Conservation (phyloP, 2,329 filamentous ascomycete genomes). For the Dothistroma septosporum region DNA sequence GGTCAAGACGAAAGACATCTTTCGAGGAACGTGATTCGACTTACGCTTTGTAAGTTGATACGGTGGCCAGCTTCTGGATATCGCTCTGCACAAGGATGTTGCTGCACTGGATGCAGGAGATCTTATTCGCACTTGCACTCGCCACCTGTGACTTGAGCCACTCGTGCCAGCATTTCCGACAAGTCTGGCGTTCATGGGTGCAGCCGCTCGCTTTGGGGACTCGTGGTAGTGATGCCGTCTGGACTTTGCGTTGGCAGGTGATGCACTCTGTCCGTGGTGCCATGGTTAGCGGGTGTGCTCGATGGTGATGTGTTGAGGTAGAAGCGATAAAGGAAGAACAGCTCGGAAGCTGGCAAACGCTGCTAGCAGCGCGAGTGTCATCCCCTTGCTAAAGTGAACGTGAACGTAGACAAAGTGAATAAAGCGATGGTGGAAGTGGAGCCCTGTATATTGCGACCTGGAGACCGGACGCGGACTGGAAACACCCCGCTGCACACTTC, state of each 20-base stretch:
- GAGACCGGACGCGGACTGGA: no score
- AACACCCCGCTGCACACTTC: no score
- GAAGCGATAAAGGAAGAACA: not conserved
- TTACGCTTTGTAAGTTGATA: conserved; percentile 11
- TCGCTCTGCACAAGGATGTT: conserved; percentile 16
- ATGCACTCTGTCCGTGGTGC: not conserved
- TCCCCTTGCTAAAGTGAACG: not conserved
- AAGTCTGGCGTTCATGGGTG: conserved; percentile 13
- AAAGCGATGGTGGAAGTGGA: not conserved
- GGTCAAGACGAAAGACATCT: not conserved
- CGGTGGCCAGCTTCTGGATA: conserved; percentile 12
- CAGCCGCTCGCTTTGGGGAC: conserved; percentile 3
- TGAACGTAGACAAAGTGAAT: not conserved
- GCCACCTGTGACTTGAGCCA: conserved; percentile 16
- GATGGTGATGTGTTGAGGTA: not conserved
- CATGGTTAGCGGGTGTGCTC: not conserved
- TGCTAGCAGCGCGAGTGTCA: not conserved
- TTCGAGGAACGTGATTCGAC: no score
- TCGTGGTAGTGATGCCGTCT: conserved; percentile 6
- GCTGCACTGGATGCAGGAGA: conserved; percentile 22
- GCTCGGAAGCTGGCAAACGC: not conserved
- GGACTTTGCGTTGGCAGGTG: not conserved
- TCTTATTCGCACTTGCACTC: not conserved
- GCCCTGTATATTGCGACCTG: not conserved
- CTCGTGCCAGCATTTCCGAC: conserved; percentile 18